These are phyloP conservation scores for Brassica napus DNA, from an alignment of 345 rosid genomes.

Conservation along the genomic window Da-Ae NC_063436.1:30129001-30129500, in stretches of 20 bases:
- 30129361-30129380: conserved; percentile 77
- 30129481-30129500: conserved; percentile 54
- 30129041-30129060: conserved; percentile 67
- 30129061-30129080: conserved; percentile 80
- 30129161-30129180: conserved; percentile 68
- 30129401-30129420: conserved; percentile 59
- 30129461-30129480: conserved; percentile 48
- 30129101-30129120: conserved; percentile 60
- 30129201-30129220: conserved; percentile 48
- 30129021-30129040: conserved; percentile 80
- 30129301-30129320: conserved; percentile 57
- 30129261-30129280: conserved; percentile 61
- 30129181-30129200: conserved; percentile 52
- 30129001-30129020: conserved; percentile 72
- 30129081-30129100: conserved; percentile 75
- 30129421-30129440: conserved; percentile 37
- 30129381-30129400: conserved; percentile 80
- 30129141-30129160: conserved; percentile 61
- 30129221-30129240: conserved; percentile 61
- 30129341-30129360: conserved; percentile 61
- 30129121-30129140: conserved; percentile 82
- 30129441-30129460: conserved; percentile 43
- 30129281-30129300: conserved; percentile 31
- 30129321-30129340: conserved; percentile 60
- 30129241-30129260: conserved; percentile 77